Evolutionary conservation across 2,329 filamentous ascomycete genomes (phyloP), one percentile per base, ranked within the genome.

Genomic region (Penicillium sp.): DNA sequence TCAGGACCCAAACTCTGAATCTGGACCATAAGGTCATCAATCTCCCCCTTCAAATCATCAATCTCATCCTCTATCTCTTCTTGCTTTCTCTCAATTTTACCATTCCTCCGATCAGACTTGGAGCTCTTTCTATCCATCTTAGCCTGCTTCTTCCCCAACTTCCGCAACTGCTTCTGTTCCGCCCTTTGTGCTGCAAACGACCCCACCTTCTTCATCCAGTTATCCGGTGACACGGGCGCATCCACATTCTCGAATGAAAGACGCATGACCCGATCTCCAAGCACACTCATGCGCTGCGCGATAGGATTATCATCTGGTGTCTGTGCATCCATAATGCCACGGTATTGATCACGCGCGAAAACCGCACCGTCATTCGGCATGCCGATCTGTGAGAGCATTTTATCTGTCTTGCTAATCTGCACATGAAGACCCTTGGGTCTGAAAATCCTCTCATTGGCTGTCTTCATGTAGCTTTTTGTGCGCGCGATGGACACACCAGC

Each of bases 391-490:
- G n/a, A 46, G 13, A 58, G 47, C 51, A 58, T 55, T 29, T 52
- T 43, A 11, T 52, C 49, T 0, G 49, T 57, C 49, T 53, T 53
- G n/a, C 31, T 43, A 6, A 57, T 27, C n/a, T 52, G 48, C 13
- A 42, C 54, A 57, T 53, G 48, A 1, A 57, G 19, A 11, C 43
- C 54, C 25, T 19, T 35, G 3, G 48, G 49, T 2, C 49, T n/a
- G 29, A 52, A 57, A 1, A 53, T n/a, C 3, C 47, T 50, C 19
- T 39, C 25, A 7, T 57, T 57, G 7, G 54, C 48, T 19, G 66
- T 59, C 13, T 53, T 57, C 46, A 76, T 49, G 35, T 69, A 76
- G n/a, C 59, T 56, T 37, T 71, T 67, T 7, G 60, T 70, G 26
- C 68, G 63, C 2, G 61, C 58, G 39, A 71, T 64, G 59, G 50